Conservation (phyloP, 1,139 yeast genomes). For the Pichia sp. region DNA sequence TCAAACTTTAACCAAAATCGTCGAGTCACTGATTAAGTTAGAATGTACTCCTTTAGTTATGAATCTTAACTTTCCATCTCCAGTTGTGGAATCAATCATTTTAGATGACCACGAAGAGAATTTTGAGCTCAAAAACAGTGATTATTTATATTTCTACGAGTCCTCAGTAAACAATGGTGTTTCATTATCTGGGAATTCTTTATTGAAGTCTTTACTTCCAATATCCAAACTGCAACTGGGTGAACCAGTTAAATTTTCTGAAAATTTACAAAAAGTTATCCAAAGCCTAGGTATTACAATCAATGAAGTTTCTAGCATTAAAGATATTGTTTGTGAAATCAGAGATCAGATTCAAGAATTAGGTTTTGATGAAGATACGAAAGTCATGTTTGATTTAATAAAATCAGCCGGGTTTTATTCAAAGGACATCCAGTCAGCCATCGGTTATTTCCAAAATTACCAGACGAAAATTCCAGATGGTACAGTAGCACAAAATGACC, state of each 20-base stretch:
- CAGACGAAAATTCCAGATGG: constrained; percentile 28
- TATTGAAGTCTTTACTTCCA: constrained; percentile 15
- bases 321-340: constrained; percentile 11
- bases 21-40: constrained; percentile 9
- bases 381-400: constrained; percentile 21
- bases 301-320: constrained; percentile 7
- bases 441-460: constrained; percentile 41
- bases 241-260: constrained; percentile 7
- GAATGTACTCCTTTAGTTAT: constrained; percentile 13
- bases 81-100: constrained; percentile 8
- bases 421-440: constrained; percentile 31
- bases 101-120: background rate
- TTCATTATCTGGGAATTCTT: constrained; percentile 11
- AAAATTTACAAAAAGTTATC: constrained; percentile 8
- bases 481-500: constrained; percentile 29
- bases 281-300: constrained; percentile 1
- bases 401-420: constrained; percentile 19
- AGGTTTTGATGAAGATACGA: constrained; percentile 14
- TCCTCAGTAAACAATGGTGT: constrained; percentile 12
- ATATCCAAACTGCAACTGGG: constrained; percentile 14
- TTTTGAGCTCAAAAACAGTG: constrained; percentile 13
- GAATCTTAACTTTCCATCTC: constrained; percentile 9
- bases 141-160: constrained; percentile 16
- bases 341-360: constrained; percentile 13
- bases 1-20: constrained; percentile 1